These are phyloP conservation scores for Senna siamea DNA, from an alignment of 306 rosid genomes.

Conservation along the genomic window DNA sequence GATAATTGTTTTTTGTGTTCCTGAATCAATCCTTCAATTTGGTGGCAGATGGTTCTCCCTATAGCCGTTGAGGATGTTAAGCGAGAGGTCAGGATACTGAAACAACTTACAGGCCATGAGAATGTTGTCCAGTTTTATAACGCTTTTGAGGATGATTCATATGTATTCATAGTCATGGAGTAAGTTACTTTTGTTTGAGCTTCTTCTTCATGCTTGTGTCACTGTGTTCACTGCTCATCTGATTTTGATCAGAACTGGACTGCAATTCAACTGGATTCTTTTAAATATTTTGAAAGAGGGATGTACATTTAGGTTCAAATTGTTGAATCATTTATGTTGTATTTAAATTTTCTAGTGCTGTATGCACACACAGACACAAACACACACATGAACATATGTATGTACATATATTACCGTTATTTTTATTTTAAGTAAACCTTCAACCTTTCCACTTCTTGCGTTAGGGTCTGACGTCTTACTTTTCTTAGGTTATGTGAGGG, in stretches of 20 bases:
- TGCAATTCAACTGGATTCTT: neutral
- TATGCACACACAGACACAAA: neutral
- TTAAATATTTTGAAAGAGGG: neutral
- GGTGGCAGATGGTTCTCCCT: conserved; percentile 78
- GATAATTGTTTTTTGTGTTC: neutral
- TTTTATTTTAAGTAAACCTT: neutral
- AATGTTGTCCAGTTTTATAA: conserved; percentile 73
- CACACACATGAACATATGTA: neutral
- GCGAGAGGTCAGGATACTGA: conserved; percentile 77
- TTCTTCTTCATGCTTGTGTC: conserved; percentile 24
- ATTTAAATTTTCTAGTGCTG: neutral
- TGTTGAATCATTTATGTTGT: neutral
- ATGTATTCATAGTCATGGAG: conserved; percentile 89
- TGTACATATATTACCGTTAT: neutral
- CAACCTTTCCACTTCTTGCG: neutral
- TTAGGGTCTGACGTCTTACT: neutral
- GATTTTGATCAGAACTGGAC: conserved; percentile 2
- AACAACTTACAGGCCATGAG: conserved; percentile 76
- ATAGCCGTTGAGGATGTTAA: conserved; percentile 87
- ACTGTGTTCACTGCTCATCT: neutral
- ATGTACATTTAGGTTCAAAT: neutral
- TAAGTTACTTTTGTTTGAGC: conserved; percentile 47
- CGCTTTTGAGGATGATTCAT: conserved; percentile 80
- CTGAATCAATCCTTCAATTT: conserved; percentile 36
- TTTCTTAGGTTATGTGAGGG: conserved; percentile 77